Percentiles rank a stretch among this genome's conserved stretches.
phyloP scores from a whole-genome alignment of 2,329 filamentous ascomycete genomes.

The Nothopassalora personata region DNA sequence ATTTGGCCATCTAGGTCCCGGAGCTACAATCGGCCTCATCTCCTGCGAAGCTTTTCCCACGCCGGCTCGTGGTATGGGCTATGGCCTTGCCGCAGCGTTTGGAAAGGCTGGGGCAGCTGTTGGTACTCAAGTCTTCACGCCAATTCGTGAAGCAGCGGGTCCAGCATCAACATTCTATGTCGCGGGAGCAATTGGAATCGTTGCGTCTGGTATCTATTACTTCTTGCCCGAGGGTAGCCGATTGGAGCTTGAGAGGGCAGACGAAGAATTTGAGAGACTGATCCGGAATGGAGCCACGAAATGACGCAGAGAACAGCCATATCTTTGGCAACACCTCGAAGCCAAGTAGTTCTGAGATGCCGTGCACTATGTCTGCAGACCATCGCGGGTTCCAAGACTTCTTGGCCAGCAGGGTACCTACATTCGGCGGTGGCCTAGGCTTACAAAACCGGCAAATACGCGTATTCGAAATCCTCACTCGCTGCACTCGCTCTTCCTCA shows the following conservation, averaged over 20 bases:
- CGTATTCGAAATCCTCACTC: no score
- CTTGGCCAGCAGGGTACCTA: neutral
- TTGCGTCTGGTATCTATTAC: constrained; percentile 20
- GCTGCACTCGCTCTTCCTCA: no score
- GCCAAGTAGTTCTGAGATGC: neutral
- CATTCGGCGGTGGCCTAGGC: no score
- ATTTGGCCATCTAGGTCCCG: constrained; percentile 47
- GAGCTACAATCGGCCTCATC: constrained; percentile 48
- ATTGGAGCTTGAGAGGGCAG: constrained; percentile 15
- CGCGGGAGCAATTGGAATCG: constrained; percentile 16
- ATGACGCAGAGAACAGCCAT: neutral
- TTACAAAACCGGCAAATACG: no score
- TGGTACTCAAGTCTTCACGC: constrained; percentile 48
- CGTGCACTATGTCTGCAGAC: neutral
- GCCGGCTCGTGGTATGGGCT: constrained; percentile 48
- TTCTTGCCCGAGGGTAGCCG: constrained; percentile 20
- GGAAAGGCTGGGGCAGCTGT: constrained; percentile 50
- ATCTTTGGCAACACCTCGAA: neutral
- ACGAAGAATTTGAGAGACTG: constrained; percentile 20
- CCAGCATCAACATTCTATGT: constrained; percentile 21
- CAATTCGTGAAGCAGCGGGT: constrained; percentile 33
- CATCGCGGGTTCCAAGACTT: neutral
- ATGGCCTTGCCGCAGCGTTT: constrained; percentile 48
- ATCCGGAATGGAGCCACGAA: neutral
- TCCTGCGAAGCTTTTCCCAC: constrained; percentile 50